Base-by-base conservation (phyloP, 805 yeast species). In the Metschnikowia koreensis region DNA sequence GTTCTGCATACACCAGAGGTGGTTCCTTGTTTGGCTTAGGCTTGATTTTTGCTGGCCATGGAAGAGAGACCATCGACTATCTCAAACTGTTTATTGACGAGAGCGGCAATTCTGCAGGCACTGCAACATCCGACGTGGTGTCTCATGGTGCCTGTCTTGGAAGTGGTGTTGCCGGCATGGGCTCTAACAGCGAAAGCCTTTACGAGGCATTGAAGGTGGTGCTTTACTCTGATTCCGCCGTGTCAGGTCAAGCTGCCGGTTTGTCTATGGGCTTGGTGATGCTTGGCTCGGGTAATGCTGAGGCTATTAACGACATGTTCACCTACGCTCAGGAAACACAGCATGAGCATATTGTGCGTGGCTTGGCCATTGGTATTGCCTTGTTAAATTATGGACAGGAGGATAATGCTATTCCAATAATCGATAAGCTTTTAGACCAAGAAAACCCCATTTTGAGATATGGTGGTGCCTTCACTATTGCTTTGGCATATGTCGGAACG, bases 141-240 rank as follows among this genome's bases (percentile, higher is more conserved):
- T 79, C 91, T 54, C 98, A 94, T 66, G 99, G 99, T 68, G 98
- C 97, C 7, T 87, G 94, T 58, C 80, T 94, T 47, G 99, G 99
- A 64, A 78, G 87, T 46, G 98, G 97, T 74, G 89, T 93, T 44
- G 97, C 99, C 7, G 97, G 96, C 33, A 91, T 94, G 97, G 97
- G 93, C 0, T 81, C 93, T 36, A 84, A 85, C 43, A 85, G 86
- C 66, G 83, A 76, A 54, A 78, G 81, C 43, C 79, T 90, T 41
- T 91, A 87, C 63, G 96, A 89, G 58, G 88, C 88, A 50, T 79
- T 94, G 65, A 87, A 86, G 64, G 89, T 84, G 44, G 89, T 93
- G 4, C 74, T 94, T 56, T 92, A 86, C 66, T 81, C 92, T 10
- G 99, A 94, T 66, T 86, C 94, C 33, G 98, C 97, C 2, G 80